A percentile compares a stretch with the other conserved stretches of the same genome.
Conservation (phyloP, 2,329 filamentous ascomycete species). For the Penicillium sp. region DNA sequence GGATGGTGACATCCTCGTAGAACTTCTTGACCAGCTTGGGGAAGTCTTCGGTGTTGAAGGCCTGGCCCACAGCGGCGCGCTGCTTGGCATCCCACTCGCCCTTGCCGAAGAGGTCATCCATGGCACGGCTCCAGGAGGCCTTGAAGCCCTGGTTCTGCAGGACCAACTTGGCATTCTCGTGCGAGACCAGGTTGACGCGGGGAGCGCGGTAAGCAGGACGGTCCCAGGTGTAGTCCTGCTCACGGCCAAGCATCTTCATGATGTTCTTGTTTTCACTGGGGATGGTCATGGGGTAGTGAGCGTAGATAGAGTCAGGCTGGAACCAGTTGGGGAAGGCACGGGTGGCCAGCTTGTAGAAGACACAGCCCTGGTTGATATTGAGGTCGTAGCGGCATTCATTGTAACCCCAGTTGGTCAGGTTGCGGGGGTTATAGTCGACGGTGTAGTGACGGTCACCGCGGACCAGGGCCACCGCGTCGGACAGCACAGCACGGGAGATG, state of each 20-base stretch:
- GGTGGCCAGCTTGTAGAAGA: slow-evolving; percentile 81
- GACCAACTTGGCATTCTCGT: slow-evolving; percentile 60
- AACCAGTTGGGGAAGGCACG: slow-evolving; percentile 80
- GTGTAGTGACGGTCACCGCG: slow-evolving; percentile 78
- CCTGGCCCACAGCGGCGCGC: slow-evolving; percentile 54
- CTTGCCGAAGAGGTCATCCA: slow-evolving; percentile 63
- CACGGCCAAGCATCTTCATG: slow-evolving; percentile 64
- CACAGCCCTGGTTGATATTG: slow-evolving; percentile 73
- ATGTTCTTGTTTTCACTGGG: slow-evolving; percentile 72
- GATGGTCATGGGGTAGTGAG: slow-evolving; percentile 70
- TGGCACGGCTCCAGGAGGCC: slow-evolving; percentile 62
- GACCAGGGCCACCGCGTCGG: slow-evolving; percentile 75
- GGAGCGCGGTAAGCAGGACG: slow-evolving; percentile 55
- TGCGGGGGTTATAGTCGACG: slow-evolving; percentile 69
- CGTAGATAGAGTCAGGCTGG: slow-evolving; percentile 73
- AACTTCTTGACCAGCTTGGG: slow-evolving; percentile 63
- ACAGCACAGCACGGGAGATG: slow-evolving; percentile 72
- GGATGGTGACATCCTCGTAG: slow-evolving; percentile 61
- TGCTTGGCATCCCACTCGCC: slow-evolving; percentile 53
- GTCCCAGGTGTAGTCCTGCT: slow-evolving; percentile 67
- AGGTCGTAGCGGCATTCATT: slow-evolving; percentile 71
- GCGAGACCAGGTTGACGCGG: slow-evolving; percentile 59
- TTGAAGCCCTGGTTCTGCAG: slow-evolving; percentile 64
- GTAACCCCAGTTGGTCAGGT: slow-evolving; percentile 82
- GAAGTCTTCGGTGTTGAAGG: slow-evolving; percentile 64